Conservation (phyloP, 352 stramenopile genomes). For the Pythium utonaiense region DNA sequence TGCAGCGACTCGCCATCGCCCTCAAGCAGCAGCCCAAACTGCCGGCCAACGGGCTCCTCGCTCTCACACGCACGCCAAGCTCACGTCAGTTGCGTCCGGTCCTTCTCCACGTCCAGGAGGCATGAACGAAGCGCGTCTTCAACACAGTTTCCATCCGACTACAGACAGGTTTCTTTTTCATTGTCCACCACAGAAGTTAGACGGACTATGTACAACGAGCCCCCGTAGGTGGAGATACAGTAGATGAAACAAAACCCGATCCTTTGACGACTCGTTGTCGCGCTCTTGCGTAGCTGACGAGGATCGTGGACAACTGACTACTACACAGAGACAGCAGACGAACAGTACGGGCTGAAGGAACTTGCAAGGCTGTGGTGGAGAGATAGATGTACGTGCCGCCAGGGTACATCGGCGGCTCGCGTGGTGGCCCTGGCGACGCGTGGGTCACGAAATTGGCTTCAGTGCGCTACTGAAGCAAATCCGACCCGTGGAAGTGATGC, state of each 20-base stretch:
- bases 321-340: not conserved
- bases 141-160: not conserved
- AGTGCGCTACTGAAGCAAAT: not conserved
- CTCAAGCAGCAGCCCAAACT: conserved; percentile 4
- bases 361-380: not conserved
- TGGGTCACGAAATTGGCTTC: not conserved
- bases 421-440: not conserved
- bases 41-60: conserved; percentile 19
- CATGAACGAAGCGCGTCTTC: not conserved
- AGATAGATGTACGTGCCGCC: not conserved
- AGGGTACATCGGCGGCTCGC: not conserved
- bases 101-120: conserved; percentile 18
- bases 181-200: conserved; percentile 26
- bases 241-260: conserved; percentile 24
- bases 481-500: not conserved
- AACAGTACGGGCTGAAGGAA: not conserved
- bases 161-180: conserved; percentile 4
- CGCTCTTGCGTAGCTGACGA: not conserved
- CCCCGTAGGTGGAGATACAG: conserved; percentile 2
- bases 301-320: conserved; percentile 1
- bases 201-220: conserved; percentile 25
- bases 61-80: conserved; percentile 44
- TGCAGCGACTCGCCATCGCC: conserved; percentile 58
- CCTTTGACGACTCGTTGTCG: conserved; percentile 2
- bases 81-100: conserved; percentile 54